Evolutionary conservation across 2,329 filamentous ascomycete species (phyloP).

Genomic region (Phaeosphaeriaceae sp.): DNA sequence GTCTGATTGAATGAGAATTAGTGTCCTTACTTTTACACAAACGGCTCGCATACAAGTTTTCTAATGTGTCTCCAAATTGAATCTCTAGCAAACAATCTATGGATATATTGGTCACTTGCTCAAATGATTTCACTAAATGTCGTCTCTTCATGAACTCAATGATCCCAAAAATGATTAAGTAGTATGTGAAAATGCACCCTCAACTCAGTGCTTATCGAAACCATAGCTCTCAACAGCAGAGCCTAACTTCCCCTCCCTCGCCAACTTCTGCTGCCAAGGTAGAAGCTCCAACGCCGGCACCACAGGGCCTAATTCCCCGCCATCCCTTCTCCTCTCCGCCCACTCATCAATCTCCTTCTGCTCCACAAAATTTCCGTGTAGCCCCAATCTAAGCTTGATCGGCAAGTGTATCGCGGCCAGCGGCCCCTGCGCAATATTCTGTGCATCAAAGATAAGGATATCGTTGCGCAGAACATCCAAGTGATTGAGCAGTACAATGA

Average conservation of each 20-base stretch:
- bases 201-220: background rate
- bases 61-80: no score
- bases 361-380: conserved; percentile 44
- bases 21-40: no score
- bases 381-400: conserved; percentile 38
- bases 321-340: conserved; percentile 35
- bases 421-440: conserved; percentile 46
- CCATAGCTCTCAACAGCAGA: conserved; percentile 5
- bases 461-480: conserved; percentile 50
- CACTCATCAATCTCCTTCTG: conserved; percentile 39
- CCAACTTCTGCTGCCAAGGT: conserved; percentile 39
- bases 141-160: no score
- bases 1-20: no score
- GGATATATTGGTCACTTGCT: no score
- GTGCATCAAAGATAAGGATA: conserved; percentile 52
- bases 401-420: conserved; percentile 52
- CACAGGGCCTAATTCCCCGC: conserved; percentile 34
- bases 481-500: conserved; percentile 54
- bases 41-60: no score
- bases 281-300: conserved; percentile 29
- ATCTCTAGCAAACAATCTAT: no score
- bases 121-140: no score
- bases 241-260: conserved; percentile 19
- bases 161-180: background rate
- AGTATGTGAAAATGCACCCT: background rate